A percentile compares a stretch with the other conserved stretches of the same genome.
Conservation (phyloP, 345 rosid genomes). For the Psidium friedrichsthalianum region DNA sequence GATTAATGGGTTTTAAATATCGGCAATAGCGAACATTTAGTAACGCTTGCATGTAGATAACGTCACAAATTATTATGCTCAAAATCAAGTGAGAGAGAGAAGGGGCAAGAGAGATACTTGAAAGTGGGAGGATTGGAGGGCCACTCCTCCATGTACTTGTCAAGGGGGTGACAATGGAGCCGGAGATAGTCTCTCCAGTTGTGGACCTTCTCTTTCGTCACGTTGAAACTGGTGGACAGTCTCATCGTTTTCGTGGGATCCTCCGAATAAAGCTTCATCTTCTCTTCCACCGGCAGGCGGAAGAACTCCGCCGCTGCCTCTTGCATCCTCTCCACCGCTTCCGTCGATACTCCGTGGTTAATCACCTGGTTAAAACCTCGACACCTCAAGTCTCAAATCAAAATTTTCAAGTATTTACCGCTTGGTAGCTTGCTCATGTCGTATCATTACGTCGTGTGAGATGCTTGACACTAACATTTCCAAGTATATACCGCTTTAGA, state of each 20-base stretch:
- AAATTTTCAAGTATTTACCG: neutral
- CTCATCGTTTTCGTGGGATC: constrained; percentile 70
- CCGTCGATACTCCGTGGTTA: constrained; percentile 44
- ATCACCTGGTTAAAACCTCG: constrained; percentile 24
- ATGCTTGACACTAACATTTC: neutral
- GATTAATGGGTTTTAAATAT: neutral
- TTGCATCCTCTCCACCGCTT: constrained; percentile 28
- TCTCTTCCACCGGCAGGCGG: constrained; percentile 58
- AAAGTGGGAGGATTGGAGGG: constrained; percentile 61
- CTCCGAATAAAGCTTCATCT: constrained; percentile 71
- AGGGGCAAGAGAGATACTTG: constrained; percentile 28
- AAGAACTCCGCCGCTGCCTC: constrained; percentile 49
- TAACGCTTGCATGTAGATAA: neutral
- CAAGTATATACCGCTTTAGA: no score
- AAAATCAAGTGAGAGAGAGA: neutral
- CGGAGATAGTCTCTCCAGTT: constrained; percentile 91
- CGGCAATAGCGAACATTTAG: neutral
- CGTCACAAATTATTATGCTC: neutral
- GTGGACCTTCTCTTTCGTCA: constrained; percentile 59
- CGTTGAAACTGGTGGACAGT: constrained; percentile 74
- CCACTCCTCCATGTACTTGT: constrained; percentile 62
- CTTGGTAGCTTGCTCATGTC: neutral
- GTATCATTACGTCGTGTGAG: neutral
- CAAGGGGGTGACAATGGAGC: constrained; percentile 65
- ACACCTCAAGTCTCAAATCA: neutral